Evolutionary conservation across 2,329 filamentous ascomycete species (phyloP).

Genomic region (Penicillium sp.): DNA sequence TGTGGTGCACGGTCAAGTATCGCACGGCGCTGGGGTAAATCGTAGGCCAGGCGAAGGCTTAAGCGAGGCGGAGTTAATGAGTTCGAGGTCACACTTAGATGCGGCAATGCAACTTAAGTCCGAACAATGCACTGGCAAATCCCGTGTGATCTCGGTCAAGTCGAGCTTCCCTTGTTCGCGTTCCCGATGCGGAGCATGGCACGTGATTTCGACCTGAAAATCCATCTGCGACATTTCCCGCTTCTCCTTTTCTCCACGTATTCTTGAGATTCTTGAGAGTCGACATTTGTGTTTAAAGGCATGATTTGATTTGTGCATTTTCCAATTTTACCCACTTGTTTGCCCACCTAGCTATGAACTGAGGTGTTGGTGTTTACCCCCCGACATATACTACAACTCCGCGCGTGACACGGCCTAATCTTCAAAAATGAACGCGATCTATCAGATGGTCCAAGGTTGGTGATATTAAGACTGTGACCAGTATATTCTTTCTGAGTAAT

Average conservation of each 20-base stretch:
- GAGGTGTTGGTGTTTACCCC: conserved; percentile 7
- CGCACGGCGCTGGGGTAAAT: neutral
- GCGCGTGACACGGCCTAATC: conserved; percentile 17
- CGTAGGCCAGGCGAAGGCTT: neutral
- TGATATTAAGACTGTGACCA: conserved; percentile 7
- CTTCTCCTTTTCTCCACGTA: conserved; percentile 7
- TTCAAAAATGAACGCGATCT: conserved; percentile 33
- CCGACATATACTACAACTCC: conserved; percentile 11
- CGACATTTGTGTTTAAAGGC: neutral
- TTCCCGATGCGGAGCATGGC: conserved; percentile 24
- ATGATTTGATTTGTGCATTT: conserved; percentile 10
- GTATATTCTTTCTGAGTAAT: neutral
- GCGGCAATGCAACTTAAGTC: neutral
- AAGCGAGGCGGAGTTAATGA: neutral
- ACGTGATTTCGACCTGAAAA: conserved; percentile 25
- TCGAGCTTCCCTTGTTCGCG: conserved; percentile 20
- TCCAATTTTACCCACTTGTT: conserved; percentile 5
- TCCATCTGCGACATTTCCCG: conserved; percentile 16
- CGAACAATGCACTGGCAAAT: conserved; percentile 5
- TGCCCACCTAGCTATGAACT: neutral
- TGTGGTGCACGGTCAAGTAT: neutral
- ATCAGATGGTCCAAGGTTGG: conserved; percentile 40
- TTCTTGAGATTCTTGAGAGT: neutral
- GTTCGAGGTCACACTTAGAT: neutral
- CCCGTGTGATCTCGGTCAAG: neutral